Evolutionary conservation across 805 yeast genomes (phyloP).

Genomic region (Clavispora fructus): DNA sequence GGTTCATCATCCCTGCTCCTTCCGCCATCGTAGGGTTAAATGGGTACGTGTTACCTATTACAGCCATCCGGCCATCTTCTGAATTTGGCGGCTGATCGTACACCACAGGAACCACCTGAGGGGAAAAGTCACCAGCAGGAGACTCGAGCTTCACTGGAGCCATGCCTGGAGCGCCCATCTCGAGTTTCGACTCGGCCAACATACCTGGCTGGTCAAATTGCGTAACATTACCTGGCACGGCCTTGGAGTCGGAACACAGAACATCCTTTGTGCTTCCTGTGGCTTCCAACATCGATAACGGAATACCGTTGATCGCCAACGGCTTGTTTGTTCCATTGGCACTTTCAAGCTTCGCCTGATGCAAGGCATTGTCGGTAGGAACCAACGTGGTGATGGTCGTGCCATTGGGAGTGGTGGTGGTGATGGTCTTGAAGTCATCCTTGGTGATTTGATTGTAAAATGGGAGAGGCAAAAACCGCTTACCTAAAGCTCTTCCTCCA

Average conservation of each 20-base stretch:
- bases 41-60: neutral
- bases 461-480: slow-evolving; percentile 67
- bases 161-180: neutral
- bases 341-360: slow-evolving; percentile 52
- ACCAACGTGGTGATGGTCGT: slow-evolving; percentile 85
- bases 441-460: slow-evolving; percentile 85
- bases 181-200: neutral
- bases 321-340: slow-evolving; percentile 53
- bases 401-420: slow-evolving; percentile 87
- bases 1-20: slow-evolving; percentile 20
- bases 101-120: neutral
- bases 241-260: neutral
- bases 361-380: slow-evolving; percentile 76
- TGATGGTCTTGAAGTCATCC: slow-evolving; percentile 81
- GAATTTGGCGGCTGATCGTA: neutral
- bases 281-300: slow-evolving; percentile 67
- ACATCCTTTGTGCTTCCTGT: slow-evolving; percentile 56
- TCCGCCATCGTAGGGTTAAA: slow-evolving; percentile 4
- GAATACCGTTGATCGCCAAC: slow-evolving; percentile 63
- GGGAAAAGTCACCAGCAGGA: neutral
- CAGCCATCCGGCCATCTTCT: neutral
- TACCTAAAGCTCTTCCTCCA: slow-evolving; percentile 6
- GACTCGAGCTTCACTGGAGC: neutral
- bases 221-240: neutral
- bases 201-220: neutral